These are phyloP conservation scores for Termitomyces sp. DNA, from an alignment of 768 basidiomycete genomes.

Conservation along the genomic window DNA sequence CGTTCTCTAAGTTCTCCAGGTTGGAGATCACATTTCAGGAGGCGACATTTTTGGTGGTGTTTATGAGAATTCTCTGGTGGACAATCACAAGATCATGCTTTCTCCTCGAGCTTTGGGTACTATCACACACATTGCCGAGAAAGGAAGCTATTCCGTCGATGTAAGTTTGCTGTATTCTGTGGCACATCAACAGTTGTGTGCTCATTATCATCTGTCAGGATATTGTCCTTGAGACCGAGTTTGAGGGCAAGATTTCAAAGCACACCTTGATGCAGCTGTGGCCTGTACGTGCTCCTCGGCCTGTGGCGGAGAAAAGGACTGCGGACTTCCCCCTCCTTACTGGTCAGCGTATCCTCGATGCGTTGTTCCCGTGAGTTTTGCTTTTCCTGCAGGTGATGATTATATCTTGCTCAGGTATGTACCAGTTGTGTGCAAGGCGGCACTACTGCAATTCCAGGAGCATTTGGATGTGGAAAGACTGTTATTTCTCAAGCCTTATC, in stretches of 20 bases:
- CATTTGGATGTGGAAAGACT: constrained; percentile 98
- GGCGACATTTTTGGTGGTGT: constrained; percentile 95
- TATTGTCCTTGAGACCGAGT: constrained; percentile 94
- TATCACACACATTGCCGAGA: constrained; percentile 88
- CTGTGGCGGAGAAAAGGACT: constrained; percentile 91
- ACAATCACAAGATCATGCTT: constrained; percentile 97
- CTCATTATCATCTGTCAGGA: constrained; percentile 46
- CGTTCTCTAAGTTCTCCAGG: constrained; percentile 32
- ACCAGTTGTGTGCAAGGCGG: constrained; percentile 93
- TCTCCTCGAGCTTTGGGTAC: constrained; percentile 92
- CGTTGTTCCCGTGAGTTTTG: constrained; percentile 81
- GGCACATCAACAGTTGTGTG: neutral
- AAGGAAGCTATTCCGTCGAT: constrained; percentile 88
- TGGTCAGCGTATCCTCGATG: constrained; percentile 95
- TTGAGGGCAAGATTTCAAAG: constrained; percentile 88
- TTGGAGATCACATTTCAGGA: constrained; percentile 95
- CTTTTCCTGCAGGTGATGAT: neutral
- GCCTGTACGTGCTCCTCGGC: constrained; percentile 97
- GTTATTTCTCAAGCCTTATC: constrained; percentile 98
- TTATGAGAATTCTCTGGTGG: constrained; percentile 94
- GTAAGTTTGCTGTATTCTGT: constrained; percentile 37
- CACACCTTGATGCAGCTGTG: constrained; percentile 98
- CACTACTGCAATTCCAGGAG: constrained; percentile 96
- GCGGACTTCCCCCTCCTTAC: constrained; percentile 90
- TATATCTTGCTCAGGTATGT: neutral